These are phyloP conservation scores for Cladophialophora psammophila DNA, from an alignment of 2,329 filamentous ascomycete species.

Conservation along the genomic window DNA sequence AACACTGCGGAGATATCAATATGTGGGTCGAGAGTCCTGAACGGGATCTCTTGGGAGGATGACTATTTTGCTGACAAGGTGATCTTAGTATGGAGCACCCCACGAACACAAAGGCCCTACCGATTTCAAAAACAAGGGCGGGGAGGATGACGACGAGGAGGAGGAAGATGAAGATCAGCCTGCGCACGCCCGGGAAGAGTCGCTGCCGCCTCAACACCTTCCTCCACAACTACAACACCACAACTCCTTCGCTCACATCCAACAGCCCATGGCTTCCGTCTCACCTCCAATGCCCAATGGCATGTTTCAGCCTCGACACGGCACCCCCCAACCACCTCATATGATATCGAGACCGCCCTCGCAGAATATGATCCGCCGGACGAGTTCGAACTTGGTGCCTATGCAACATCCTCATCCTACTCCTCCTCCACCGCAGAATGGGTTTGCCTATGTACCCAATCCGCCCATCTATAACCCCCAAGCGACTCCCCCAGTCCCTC, in stretches of 20 bases:
- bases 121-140: constrained; percentile 83
- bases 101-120: constrained; percentile 96
- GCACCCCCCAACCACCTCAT: constrained; percentile 80
- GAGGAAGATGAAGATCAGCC: constrained; percentile 61
- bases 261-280: constrained; percentile 81
- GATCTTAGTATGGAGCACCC: constrained; percentile 78
- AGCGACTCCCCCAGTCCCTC: constrained; percentile 47
- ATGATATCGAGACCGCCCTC: constrained; percentile 77
- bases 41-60: not conserved
- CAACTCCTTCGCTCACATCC: constrained; percentile 77
- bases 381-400: constrained; percentile 75
- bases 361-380: constrained; percentile 77
- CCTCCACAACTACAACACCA: constrained; percentile 73
- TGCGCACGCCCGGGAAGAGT: constrained; percentile 74
- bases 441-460: constrained; percentile 84
- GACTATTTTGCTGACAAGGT: constrained; percentile 21
- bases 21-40: constrained; percentile 66
- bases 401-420: constrained; percentile 68
- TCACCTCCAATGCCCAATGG: constrained; percentile 88
- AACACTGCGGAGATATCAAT: constrained; percentile 86
- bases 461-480: constrained; percentile 83
- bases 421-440: constrained; percentile 69
- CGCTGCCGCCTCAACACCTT: constrained; percentile 56
- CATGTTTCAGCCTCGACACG: constrained; percentile 74
- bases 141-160: constrained; percentile 83